These are phyloP conservation scores for Talaromyces trachyspermus DNA, from an alignment of 495 filamentous ascomycete genomes.

Conservation along the genomic window DNA sequence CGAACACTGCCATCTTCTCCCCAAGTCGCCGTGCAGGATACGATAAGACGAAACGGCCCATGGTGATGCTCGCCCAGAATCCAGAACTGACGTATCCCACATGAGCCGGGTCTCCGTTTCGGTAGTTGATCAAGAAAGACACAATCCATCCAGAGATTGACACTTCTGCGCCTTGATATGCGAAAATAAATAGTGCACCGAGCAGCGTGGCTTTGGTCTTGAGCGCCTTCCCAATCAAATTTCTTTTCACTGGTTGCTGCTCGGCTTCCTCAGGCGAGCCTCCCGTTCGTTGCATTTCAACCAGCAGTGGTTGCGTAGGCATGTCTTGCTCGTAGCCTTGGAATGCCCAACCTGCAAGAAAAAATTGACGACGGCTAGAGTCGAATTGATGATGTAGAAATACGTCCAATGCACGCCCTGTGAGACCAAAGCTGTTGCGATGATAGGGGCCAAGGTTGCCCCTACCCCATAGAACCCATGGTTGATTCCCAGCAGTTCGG, in stretches of 20 bases:
- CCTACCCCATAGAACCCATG: constrained; percentile 72
- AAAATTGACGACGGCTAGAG: constrained; percentile 41
- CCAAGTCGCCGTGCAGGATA: constrained; percentile 56
- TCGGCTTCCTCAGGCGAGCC: constrained; percentile 1
- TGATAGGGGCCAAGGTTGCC: constrained; percentile 59
- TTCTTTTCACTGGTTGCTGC: constrained; percentile 16
- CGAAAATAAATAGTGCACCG: constrained; percentile 71
- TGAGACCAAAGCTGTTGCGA: constrained; percentile 56
- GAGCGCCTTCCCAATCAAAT: constrained; percentile 37
- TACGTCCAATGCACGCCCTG: constrained; percentile 28
- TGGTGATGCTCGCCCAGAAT: constrained; percentile 65
- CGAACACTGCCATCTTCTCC: constrained; percentile 59
- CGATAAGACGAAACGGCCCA: constrained; percentile 62
- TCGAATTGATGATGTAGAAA: constrained; percentile 21
- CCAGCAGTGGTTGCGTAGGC: neutral
- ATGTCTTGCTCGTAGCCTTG: constrained; percentile 34
- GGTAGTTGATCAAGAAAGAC: constrained; percentile 65
- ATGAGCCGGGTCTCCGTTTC: constrained; percentile 53
- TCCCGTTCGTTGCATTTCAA: neutral
- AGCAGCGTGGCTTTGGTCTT: constrained; percentile 56
- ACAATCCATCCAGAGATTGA: constrained; percentile 77
- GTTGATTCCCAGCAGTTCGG: constrained; percentile 52
- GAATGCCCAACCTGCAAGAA: constrained; percentile 50
- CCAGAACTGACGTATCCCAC: constrained; percentile 78
- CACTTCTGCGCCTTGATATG: constrained; percentile 74